Percentiles rank a stretch among this genome's conserved stretches.
Evolutionary conservation across 495 filamentous ascomycete genomes (phyloP).

Genomic region (Podospora comata): DNA sequence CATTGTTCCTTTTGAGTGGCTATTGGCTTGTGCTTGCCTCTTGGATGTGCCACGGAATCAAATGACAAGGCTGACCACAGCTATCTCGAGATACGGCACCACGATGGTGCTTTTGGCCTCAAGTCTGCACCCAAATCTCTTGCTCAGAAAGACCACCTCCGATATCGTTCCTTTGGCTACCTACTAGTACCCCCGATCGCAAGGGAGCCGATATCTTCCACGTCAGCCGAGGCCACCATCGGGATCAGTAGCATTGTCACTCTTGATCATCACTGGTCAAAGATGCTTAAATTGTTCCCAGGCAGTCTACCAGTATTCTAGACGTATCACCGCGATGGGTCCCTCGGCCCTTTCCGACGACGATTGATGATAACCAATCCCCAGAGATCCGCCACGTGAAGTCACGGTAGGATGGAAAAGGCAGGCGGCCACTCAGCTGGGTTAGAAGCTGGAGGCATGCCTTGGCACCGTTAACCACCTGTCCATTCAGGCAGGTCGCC

Average conservation of each 20-base stretch:
- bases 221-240: too few species aligned
- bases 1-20: neutral
- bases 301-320: neutral
- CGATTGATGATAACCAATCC: neutral
- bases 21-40: neutral
- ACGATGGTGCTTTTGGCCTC: neutral
- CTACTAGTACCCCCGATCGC: neutral
- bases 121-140: neutral
- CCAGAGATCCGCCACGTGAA: neutral
- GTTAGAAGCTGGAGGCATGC: neutral
- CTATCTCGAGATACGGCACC: neutral
- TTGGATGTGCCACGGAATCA: neutral
- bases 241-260: neutral
- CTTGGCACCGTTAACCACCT: constrained; percentile 16
- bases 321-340: neutral
- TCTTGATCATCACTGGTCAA: neutral
- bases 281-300: neutral
- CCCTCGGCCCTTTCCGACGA: neutral
- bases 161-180: too few species aligned
- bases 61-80: neutral
- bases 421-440: constrained; percentile 11
- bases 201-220: neutral
- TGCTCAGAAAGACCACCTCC: neutral
- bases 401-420: constrained; percentile 13
- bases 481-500: constrained; percentile 24